Evolutionary conservation across 2,329 filamentous ascomycete species (phyloP).

Genomic region (Fusarium nelsonii): DNA sequence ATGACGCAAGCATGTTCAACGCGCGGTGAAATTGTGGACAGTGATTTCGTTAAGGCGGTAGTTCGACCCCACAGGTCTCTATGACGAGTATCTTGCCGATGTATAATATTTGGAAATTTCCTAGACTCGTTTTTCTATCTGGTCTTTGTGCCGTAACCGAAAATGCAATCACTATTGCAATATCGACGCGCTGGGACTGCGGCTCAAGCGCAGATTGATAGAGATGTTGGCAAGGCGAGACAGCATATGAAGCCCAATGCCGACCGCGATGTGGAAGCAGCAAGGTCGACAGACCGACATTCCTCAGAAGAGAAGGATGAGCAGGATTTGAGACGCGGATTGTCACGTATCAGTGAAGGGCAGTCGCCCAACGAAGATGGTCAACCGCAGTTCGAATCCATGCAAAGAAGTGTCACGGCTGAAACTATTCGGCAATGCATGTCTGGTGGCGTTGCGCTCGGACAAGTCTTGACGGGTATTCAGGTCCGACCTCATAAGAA

Average conservation of each 20-base stretch:
- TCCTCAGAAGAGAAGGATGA: not conserved
- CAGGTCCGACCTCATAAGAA: constrained; percentile 47
- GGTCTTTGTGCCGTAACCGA: not conserved
- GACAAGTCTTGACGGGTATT: constrained; percentile 50
- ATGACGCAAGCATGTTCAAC: not conserved
- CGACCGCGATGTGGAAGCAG: constrained; percentile 2
- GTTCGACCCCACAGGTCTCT: constrained; percentile 6
- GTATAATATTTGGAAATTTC: not conserved
- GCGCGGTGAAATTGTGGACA: constrained; percentile 2
- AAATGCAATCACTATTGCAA: constrained; percentile 41
- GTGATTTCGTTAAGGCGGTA: constrained; percentile 1
- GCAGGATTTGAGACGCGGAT: not conserved
- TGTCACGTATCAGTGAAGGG: constrained; percentile 1
- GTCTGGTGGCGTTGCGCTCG: constrained; percentile 40
- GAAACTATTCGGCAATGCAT: constrained; percentile 23
- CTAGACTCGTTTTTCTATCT: not conserved
- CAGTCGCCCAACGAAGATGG: not conserved
- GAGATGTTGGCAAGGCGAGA: constrained; percentile 31
- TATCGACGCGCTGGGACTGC: constrained; percentile 35
- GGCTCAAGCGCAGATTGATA: constrained; percentile 41
- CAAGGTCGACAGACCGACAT: not conserved
- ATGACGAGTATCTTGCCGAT: constrained; percentile 15
- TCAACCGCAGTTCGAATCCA: not conserved
- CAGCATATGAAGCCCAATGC: not conserved
- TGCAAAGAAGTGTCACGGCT: constrained; percentile 14